These are phyloP conservation scores for Agaricales sp. DNA, from an alignment of 1,284 basidiomycete species.

Conservation along the genomic window DNA sequence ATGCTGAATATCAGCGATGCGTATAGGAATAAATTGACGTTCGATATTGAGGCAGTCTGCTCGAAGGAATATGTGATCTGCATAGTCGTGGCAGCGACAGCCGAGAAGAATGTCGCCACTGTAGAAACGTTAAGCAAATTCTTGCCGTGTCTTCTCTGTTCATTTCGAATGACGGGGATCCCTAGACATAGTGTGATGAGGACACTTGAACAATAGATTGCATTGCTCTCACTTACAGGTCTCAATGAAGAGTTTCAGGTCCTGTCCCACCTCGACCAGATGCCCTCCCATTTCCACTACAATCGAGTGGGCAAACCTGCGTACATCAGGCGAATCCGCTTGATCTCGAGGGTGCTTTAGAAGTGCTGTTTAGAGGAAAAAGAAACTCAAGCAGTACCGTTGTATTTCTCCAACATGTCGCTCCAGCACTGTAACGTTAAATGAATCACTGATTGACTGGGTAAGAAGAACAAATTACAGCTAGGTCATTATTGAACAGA, in stretches of 20 bases:
- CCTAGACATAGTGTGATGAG: constrained; percentile 21
- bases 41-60: constrained; percentile 18
- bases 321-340: not conserved
- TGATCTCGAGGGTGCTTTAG: not conserved
- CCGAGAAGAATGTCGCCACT: constrained; percentile 43
- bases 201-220: not conserved
- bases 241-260: not conserved
- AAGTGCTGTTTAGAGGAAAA: not conserved
- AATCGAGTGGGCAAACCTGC: not conserved
- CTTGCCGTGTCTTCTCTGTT: constrained; percentile 42
- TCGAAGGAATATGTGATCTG: constrained; percentile 24
- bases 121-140: constrained; percentile 46
- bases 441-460: not conserved
- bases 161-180: constrained; percentile 50
- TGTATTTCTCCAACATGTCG: not conserved
- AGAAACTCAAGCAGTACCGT: not conserved
- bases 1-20: constrained; percentile 52
- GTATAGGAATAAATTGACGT: constrained; percentile 52
- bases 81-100: constrained; percentile 44
- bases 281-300: not conserved
- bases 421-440: not conserved
- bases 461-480: not conserved
- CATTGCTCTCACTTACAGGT: not conserved
- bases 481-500: not conserved
- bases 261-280: not conserved